Base-by-base conservation (phyloP, 2,329 filamentous ascomycete species). In the Elsinoe arachidis region DNA sequence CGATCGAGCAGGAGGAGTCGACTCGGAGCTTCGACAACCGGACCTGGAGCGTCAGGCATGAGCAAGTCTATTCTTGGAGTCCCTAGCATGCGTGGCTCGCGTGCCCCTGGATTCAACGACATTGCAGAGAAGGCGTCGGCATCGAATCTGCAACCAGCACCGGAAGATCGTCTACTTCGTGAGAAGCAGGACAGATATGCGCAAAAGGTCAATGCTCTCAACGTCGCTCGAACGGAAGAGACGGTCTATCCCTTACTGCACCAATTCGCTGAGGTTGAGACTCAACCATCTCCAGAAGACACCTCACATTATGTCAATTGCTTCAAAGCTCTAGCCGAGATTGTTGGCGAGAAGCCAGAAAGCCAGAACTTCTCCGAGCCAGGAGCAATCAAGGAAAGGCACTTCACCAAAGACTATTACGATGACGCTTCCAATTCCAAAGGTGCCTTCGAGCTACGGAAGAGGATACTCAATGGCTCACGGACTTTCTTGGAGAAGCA, bases 21-120 rank as follows among this genome's bases (percentile, higher is more conserved):
- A 17, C 66, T 73, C 58, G 70, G 69, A 11, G 66, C 69, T 23
- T 72, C 70, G 10, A 66, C 66, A 21, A 59, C 60, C 5, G 63
- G 61, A 85, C 83, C 67, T 74, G 85, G 84, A 34, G 78, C 83
- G 60, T 89, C 89, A 11, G 82, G 78, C 54, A 77, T 95, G 65
- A 85, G 87, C 59, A 88, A 86, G 64, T 96, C 92, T 9, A 87
- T 96, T 56, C 93, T 97, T 69, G 92, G 92, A 47, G 84, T 85
- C 23, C 84, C 90, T 11, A 86, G 81, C 64, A 80, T 81, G 60
- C 82, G 66, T 21, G 66, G 64, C n/a, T 60, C 62, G 3, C 64
- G 68, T 33, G 60, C 61, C 35, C 70, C 65, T 56, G 62, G 63
- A 12, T 71, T 72, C 60, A 62, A 79, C 52, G 73, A 73, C 39